phyloP scores from a whole-genome alignment of 371 early-diverging fungal species.

The Apophysomyces sp. region DNA sequence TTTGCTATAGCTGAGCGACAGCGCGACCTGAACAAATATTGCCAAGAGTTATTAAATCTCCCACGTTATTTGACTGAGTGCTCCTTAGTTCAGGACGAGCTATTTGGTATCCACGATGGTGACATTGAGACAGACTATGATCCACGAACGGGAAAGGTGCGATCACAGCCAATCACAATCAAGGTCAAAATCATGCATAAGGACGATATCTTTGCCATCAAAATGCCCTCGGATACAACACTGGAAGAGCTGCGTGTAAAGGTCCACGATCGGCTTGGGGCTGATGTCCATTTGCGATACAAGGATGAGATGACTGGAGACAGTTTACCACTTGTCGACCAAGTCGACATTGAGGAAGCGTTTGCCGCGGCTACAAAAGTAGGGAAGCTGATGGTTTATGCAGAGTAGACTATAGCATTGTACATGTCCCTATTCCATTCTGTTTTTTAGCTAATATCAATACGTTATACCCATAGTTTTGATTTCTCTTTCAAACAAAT shows the following conservation, averaged over 20 bases:
- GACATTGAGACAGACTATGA: conserved; percentile 63
- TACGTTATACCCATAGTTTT: too few species aligned
- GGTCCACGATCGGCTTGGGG: conserved; percentile 59
- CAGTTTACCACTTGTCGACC: conserved; percentile 21
- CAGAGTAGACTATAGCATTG: conserved; percentile 4
- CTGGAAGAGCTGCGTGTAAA: conserved; percentile 55
- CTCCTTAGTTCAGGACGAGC: conserved; percentile 51
- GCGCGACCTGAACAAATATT: conserved; percentile 67
- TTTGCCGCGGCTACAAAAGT: conserved; percentile 34
- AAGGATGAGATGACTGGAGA: conserved; percentile 27
- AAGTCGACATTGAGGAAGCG: conserved; percentile 34
- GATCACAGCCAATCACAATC: conserved; percentile 26
- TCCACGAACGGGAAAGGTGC: conserved; percentile 14
- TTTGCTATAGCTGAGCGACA: conserved; percentile 50
- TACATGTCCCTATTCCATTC: background rate
- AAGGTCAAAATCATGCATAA: conserved; percentile 72
- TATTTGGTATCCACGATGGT: conserved; percentile 68
- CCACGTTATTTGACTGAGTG: conserved; percentile 62
- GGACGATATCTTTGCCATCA: conserved; percentile 75
- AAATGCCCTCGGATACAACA: conserved; percentile 60
- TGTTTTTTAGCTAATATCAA: too few species aligned
- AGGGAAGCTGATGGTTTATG: conserved; percentile 51
- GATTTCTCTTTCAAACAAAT: too few species aligned
- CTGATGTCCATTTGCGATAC: conserved; percentile 28
- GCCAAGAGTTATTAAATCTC: conserved; percentile 60